Conservation (phyloP, 2,329 filamentous ascomycete species). For the Rachicladosporium sp. region DNA sequence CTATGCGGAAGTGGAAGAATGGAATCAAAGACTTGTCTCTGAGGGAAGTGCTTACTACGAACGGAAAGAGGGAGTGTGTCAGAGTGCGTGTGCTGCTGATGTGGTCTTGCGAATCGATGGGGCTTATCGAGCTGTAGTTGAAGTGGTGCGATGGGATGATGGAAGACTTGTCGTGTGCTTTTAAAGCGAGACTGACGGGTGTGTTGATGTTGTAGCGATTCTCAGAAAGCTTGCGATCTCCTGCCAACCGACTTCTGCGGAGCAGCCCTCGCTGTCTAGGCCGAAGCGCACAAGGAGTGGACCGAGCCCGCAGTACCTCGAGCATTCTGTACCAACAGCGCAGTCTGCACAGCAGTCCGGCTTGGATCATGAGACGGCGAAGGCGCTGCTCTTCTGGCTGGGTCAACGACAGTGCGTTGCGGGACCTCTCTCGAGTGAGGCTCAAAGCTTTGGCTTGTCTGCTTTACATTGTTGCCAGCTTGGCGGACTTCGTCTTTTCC, state of each 20-base stretch:
- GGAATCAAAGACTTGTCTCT: constrained; percentile 92
- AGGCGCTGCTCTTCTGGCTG: constrained; percentile 2
- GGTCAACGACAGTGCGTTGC: constrained; percentile 23
- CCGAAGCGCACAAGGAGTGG: too few relatives aligned
- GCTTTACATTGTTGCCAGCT: constrained; percentile 20
- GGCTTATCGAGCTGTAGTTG: too few relatives aligned
- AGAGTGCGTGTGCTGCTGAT: not conserved
- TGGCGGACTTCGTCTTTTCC: not conserved
- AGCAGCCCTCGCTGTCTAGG: too few relatives aligned
- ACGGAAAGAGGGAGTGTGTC: constrained; percentile 30
- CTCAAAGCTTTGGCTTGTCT: constrained; percentile 93
- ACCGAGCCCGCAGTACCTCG: too few relatives aligned
- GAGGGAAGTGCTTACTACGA: constrained; percentile 64
- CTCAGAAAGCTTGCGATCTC: constrained; percentile 1
- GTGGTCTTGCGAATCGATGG: constrained; percentile 15
- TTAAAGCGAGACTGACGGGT: not conserved
- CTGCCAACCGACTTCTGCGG: constrained; percentile 2
- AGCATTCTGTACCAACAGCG: too few relatives aligned
- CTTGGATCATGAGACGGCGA: constrained; percentile 8
- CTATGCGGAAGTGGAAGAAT: constrained; percentile 37
- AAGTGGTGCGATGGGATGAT: constrained; percentile 9
- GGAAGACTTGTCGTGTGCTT: constrained; percentile 5
- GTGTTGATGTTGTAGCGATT: not conserved
- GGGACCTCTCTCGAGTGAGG: constrained; percentile 86
- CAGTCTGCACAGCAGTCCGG: not conserved